Evolutionary conservation across 352 stramenopile genomes (phyloP).

Genomic region (Phytophthora kernoviae): DNA sequence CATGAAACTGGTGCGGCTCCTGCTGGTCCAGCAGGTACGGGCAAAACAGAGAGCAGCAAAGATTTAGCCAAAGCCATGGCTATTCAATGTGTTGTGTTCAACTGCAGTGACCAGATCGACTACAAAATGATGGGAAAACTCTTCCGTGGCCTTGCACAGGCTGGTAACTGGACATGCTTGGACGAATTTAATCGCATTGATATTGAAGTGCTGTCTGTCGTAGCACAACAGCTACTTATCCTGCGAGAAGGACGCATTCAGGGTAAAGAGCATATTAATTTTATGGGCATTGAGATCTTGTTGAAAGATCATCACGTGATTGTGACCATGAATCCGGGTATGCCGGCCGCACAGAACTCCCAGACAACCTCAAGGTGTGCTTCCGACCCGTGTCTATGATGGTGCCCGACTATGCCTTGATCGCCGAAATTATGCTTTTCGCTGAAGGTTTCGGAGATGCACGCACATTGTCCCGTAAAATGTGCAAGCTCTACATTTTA

Average conservation of each 20-base stretch:
- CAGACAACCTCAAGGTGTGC: constrained; percentile 96
- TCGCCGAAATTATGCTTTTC: constrained; percentile 98
- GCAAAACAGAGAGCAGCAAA: constrained; percentile 97
- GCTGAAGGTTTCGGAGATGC: constrained; percentile 95
- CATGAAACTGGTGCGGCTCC: constrained; percentile 94
- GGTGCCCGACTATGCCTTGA: constrained; percentile 95
- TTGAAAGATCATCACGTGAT: constrained; percentile 97
- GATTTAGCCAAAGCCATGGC: constrained; percentile 94
- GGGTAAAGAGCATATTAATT: constrained; percentile 92
- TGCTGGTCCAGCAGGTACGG: constrained; percentile 93
- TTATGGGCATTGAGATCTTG: constrained; percentile 96
- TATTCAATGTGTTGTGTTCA: constrained; percentile 96
- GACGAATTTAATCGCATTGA: constrained; percentile 97
- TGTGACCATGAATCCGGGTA: constrained; percentile 98
- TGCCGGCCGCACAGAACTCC: constrained; percentile 94
- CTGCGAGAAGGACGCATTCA: constrained; percentile 81
- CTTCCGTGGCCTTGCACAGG: constrained; percentile 92
- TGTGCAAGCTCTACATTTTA: constrained; percentile 95
- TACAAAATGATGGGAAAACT: constrained; percentile 98
- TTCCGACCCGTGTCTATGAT: constrained; percentile 97
- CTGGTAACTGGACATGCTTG: constrained; percentile 90
- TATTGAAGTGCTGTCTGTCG: constrained; percentile 94
- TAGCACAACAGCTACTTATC: constrained; percentile 91
- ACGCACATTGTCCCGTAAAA: constrained; percentile 94
- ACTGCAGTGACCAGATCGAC: constrained; percentile 96